phyloP scores from a whole-genome alignment of 192 early-diverging fungal genomes.

The Cetraspora pellucida region DNA sequence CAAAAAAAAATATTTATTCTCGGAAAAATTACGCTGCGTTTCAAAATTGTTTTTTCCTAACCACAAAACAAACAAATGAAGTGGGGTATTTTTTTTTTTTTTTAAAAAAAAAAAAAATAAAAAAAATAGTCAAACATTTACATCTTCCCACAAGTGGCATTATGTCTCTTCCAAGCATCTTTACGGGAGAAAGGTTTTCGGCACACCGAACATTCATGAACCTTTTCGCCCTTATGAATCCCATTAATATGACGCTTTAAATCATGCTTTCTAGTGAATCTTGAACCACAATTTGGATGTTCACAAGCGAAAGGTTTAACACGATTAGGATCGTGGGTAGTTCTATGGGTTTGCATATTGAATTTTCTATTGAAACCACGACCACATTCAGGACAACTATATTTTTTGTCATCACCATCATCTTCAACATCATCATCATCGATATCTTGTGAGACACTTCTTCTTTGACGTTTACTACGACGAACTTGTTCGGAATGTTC shows the following conservation, averaged over 20 bases:
- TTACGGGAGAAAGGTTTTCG: conserved; percentile 62
- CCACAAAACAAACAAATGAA: too few relatives aligned
- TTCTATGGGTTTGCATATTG: conserved; percentile 67
- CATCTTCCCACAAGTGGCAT: conserved; percentile 18
- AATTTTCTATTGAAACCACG: conserved; percentile 65
- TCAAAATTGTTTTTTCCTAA: too few relatives aligned
- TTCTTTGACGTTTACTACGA: conserved; percentile 9
- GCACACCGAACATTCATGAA: conserved; percentile 59
- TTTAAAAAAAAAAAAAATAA: neutral
- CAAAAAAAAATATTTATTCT: too few relatives aligned
- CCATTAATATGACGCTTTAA: conserved; percentile 65
- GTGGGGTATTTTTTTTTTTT: too few relatives aligned
- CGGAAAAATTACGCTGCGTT: too few relatives aligned
- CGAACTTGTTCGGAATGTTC: neutral
- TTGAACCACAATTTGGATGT: conserved; percentile 51
- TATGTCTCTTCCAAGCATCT: conserved; percentile 67
- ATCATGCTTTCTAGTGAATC: conserved; percentile 72
- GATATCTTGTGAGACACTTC: neutral
- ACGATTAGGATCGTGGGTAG: conserved; percentile 69
- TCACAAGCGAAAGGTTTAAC: conserved; percentile 60
- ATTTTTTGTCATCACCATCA: conserved; percentile 42
- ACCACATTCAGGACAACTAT: conserved; percentile 58
- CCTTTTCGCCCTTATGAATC: conserved; percentile 65
- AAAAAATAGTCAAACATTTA: neutral
- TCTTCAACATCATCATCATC: conserved; percentile 1